Evolutionary conservation across 352 stramenopile genomes (phyloP).

Genomic region (Pythium insidiosum): DNA sequence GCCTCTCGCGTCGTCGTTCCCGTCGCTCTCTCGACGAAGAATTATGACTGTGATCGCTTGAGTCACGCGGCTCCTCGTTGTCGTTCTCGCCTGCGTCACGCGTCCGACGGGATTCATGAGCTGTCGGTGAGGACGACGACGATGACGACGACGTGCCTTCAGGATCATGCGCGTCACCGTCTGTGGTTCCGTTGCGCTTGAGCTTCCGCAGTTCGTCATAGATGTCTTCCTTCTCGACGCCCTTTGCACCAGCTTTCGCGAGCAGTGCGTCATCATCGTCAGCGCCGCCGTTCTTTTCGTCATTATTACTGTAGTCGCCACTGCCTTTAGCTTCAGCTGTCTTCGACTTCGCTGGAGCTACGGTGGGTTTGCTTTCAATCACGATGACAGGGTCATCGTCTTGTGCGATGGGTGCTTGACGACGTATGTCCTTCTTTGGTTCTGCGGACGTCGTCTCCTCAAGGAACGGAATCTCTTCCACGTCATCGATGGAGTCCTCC

Average conservation of each 20-base stretch:
- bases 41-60: too few species aligned
- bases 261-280: constrained; percentile 14
- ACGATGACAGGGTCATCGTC: constrained; percentile 51
- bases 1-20: constrained; percentile 45
- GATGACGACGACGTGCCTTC: constrained; percentile 11
- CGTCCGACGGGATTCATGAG: constrained; percentile 13
- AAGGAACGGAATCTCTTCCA: constrained; percentile 75
- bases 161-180: constrained; percentile 21
- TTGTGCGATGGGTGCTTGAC: constrained; percentile 16
- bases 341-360: constrained; percentile 7
- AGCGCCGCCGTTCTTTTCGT: too few species aligned
- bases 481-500: constrained; percentile 64
- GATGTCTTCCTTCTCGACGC: constrained; percentile 24
- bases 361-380: constrained; percentile 38
- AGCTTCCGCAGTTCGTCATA: constrained; percentile 55
- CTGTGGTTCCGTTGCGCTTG: constrained; percentile 22
- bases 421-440: too few species aligned
- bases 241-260: constrained; percentile 11
- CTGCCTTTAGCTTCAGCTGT: constrained; percentile 11
- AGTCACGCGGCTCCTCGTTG: too few species aligned
- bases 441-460: constrained; percentile 46
- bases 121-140: neutral
- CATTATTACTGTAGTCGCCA: constrained; percentile 12
- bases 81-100: too few species aligned
- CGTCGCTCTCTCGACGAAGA: constrained; percentile 34